Base-by-base conservation (phyloP, 2,329 filamentous ascomycete genomes). In the Aurifilum marmelostoma region DNA sequence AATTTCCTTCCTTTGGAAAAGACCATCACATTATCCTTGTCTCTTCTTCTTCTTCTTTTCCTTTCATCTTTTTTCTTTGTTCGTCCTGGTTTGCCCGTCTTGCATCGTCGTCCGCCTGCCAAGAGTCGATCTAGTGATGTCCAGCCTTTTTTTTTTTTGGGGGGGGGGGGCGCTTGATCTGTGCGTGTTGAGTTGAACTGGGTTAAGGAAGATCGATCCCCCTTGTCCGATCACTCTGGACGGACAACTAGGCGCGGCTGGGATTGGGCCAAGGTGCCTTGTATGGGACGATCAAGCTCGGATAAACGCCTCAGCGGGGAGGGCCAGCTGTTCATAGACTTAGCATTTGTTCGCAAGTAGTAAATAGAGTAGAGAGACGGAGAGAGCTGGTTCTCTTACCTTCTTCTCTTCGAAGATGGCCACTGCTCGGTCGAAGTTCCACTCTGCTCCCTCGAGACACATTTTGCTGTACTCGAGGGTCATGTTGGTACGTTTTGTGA, bases 401-500 rank as follows among this genome's bases (percentile, higher is more conserved):
- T 90, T 93, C 68, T 92, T 89, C 73, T 90, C 87, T 71, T 90
- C 87, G 76, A 97, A 97, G 41, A 92, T 88, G 66, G 85, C 82
- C 73, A 94, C 81, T 2, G 94, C 95, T 73, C 87, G 86, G 50
- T 92, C 87, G 63, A 94, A 88, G 77, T 97, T 88, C 93, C 94
- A 98, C 50, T 85, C 87, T 68, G 91, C 92, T 69, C 94, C 89
- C 2, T 88, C 85, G 21, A 98, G 84, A 75, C 95, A 97, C 83
- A 97, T 87, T 73, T 90, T 87, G 1, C 94, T 91, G 77, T 92
- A 97, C 69, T 92, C 84, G 12, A 89, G 80, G 11, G 88, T 96
- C 89, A 99, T 93, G 68, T 89, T 88, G 1, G 94, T 97, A 75
- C 89, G 89, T 72, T 88, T 89, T 72, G 89, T 91, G 65, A 97